phyloP scores from a whole-genome alignment of 139 green algal genomes.

The Chlorella sp. region DNA sequence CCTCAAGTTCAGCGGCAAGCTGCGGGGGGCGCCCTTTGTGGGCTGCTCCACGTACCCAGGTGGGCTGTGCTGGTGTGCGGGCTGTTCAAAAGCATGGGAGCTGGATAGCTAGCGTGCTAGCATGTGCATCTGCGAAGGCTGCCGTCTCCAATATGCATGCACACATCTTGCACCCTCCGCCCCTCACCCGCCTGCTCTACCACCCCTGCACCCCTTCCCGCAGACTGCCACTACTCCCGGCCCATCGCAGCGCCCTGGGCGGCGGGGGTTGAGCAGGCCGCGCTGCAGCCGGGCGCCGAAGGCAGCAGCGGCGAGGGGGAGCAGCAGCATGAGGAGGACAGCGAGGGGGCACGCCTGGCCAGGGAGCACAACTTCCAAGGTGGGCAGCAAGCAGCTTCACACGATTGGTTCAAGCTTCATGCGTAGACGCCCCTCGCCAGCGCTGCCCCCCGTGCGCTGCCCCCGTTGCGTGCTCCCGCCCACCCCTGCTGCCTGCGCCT shows the following conservation, averaged over 20 bases:
- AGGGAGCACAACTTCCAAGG: too few relatives aligned
- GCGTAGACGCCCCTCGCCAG: too few relatives aligned
- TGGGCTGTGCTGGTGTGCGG: background rate
- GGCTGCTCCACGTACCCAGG: constrained; percentile 62
- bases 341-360: too few relatives aligned
- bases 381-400: too few relatives aligned
- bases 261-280: background rate
- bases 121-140: too few relatives aligned
- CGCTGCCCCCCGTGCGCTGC: too few relatives aligned
- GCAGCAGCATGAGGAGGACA: too few relatives aligned
- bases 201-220: background rate
- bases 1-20: constrained; percentile 34
- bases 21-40: constrained; percentile 46
- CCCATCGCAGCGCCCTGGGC: background rate
- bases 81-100: too few relatives aligned
- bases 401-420: too few relatives aligned
- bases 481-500: background rate
- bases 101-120: too few relatives aligned
- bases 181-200: background rate
- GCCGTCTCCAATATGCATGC: too few relatives aligned
- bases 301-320: too few relatives aligned
- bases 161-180: background rate
- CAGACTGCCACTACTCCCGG: constrained; percentile 1
- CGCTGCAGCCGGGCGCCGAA: background rate
- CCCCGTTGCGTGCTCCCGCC: background rate